Percentiles rank a stretch among this genome's conserved stretches.
Evolutionary conservation across 2,329 filamentous ascomycete species (phyloP).

Genomic region (Microsporum canis): DNA sequence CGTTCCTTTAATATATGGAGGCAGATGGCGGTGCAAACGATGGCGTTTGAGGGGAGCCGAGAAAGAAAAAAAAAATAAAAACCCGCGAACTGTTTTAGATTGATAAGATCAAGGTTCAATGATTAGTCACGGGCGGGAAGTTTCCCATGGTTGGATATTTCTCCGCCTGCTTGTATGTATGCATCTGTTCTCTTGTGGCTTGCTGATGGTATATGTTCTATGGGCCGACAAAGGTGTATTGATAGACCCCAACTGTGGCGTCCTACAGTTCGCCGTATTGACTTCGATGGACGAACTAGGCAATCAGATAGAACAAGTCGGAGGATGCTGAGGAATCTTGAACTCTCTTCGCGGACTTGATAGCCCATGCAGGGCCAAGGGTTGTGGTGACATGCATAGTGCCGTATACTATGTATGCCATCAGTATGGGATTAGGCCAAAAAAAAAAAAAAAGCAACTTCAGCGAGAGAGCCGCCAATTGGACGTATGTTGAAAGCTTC

Average conservation of each 20-base stretch:
- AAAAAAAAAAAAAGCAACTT: neutral
- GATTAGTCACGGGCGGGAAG: constrained; percentile 1
- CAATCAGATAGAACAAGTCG: neutral
- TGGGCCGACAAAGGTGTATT: no score
- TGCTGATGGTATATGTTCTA: neutral
- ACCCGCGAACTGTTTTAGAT: neutral
- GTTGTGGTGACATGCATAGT: neutral
- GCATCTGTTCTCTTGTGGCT: neutral
- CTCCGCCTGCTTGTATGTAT: neutral
- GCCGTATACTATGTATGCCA: neutral
- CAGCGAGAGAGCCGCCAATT: neutral
- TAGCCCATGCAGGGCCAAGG: neutral
- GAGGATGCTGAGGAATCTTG: constrained; percentile 2
- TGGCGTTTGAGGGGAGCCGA: neutral
- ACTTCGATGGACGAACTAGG: no score
- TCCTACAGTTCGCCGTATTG: no score
- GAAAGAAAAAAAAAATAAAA: neutral
- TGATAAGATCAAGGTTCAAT: constrained; percentile 7
- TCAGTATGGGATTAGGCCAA: neutral
- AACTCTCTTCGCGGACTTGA: neutral
- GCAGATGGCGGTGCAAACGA: neutral
- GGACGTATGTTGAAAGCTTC: neutral
- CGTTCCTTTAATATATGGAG: no score
- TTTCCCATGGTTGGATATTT: neutral
- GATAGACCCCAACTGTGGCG: no score